Base-by-base conservation (phyloP, 306 rosid genomes). In the Benincasa hispida region DNA sequence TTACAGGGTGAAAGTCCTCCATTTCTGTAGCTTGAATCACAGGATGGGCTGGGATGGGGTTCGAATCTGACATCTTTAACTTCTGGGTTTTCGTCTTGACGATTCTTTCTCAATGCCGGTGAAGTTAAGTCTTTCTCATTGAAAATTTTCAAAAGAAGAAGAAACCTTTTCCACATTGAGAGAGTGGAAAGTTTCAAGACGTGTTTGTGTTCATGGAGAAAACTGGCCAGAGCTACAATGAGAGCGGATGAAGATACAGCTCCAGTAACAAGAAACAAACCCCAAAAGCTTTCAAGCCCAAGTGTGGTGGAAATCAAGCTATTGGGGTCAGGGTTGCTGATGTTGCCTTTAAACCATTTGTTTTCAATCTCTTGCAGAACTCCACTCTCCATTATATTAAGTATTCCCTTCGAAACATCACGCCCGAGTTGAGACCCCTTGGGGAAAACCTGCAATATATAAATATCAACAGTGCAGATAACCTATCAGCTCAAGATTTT, bases 271-370 rank as follows among this genome's bases (percentile, higher is more conserved):
- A 90, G 85, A 65, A 86, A 86, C 22, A 89, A 82, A 5, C 93
- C 96, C 92, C 90, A 88, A 24, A 89, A 83, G 84, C 90, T 89
- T 11, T 86, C 82, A 18, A 92, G 78, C 37, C 88, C 84, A 3
- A 92, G 88, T 75, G 76, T 88, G 14, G 19, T 68, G 8, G 96
- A 83, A 25, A 78, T 18, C 56, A 45, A 75, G 37, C 82, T 35
- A 18, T 58, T 77, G 41, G 88, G 76, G 14, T 76, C 82, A 56
- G 30, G 51, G 70, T 88, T 87, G 34, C 9, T 80, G 11, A 8
- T 32, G 35, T 77, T 25, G 30, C 67, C 11, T 8, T 67, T 68
- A 5, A 90, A 81, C 96, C 96, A 88, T 76, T 78, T 84, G n/a
- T 78, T 57, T 79, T 90, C 93, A 18, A 90, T 87, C 35, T 56